Percentiles rank a stretch among this genome's conserved stretches.
phyloP scores from a whole-genome alignment of 2,329 filamentous ascomycete genomes.

The Scorias spongiosa region DNA sequence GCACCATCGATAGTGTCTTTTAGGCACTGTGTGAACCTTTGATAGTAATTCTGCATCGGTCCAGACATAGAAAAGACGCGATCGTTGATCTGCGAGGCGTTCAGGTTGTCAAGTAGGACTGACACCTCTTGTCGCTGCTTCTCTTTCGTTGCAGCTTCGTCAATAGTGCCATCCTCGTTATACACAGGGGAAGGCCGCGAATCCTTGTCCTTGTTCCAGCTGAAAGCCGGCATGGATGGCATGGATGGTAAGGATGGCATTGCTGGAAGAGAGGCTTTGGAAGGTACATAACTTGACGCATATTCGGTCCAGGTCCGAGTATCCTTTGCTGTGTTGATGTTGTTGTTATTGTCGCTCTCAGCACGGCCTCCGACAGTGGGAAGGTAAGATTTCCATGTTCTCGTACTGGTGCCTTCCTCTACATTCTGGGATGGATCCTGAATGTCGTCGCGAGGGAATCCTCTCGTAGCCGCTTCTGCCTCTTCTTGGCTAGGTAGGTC shows the following conservation, averaged over 20 bases:
- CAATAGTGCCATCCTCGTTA: conserved; percentile 21
- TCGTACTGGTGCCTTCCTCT: conserved; percentile 19
- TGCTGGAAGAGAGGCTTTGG: conserved; percentile 6
- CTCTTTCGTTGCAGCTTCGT: conserved; percentile 25
- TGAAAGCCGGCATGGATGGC: conserved; percentile 10
- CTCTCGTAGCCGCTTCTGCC: conserved; percentile 17
- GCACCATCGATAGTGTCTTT: conserved; percentile 86
- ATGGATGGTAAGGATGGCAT: conserved; percentile 10
- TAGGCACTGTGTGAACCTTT: conserved; percentile 75
- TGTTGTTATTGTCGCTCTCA: conserved; percentile 1
- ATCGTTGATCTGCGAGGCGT: conserved; percentile 72
- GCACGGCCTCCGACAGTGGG: conserved; percentile 8
- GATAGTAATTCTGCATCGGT: conserved; percentile 68
- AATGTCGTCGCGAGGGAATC: conserved; percentile 7
- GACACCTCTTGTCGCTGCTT: conserved; percentile 59
- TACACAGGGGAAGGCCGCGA: conserved; percentile 20
- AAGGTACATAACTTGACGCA: conserved; percentile 13
- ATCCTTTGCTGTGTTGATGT: not conserved
- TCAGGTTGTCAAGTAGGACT: conserved; percentile 66
- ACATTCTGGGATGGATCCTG: conserved; percentile 2
- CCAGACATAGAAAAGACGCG: conserved; percentile 70
- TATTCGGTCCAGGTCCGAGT: conserved; percentile 18
- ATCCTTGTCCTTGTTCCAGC: conserved; percentile 16
- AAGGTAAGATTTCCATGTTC: conserved; percentile 22
- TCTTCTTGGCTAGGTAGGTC: conserved; percentile 22